Evolutionary conservation across 768 basidiomycete species (phyloP).

Genomic region (Trametes sanguinea): DNA sequence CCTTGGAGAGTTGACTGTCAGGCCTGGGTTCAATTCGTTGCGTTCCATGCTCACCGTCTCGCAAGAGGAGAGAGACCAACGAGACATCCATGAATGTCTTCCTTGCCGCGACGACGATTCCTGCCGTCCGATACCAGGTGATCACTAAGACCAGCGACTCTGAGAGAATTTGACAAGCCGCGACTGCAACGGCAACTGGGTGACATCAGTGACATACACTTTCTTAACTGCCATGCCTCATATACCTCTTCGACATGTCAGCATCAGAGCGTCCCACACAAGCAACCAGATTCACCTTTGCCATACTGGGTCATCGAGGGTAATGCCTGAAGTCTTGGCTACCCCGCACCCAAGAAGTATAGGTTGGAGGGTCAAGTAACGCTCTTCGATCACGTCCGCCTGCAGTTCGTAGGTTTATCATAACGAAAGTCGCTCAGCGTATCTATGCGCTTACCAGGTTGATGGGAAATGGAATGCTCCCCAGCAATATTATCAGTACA

Average conservation of each 20-base stretch:
- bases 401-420: background rate
- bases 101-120: background rate
- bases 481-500: background rate
- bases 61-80: background rate
- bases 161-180: background rate
- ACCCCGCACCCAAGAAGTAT: background rate
- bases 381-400: background rate
- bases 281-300: background rate
- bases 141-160: conserved; percentile 6
- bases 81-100: background rate
- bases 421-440: no score
- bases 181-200: background rate
- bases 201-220: background rate
- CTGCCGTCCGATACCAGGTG: conserved; percentile 17
- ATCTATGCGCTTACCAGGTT: background rate
- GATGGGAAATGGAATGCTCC: background rate
- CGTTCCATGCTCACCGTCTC: background rate
- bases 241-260: background rate
- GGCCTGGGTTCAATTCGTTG: no score
- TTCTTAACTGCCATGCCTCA: background rate
- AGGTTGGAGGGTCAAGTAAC: background rate
- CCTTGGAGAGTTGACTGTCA: background rate
- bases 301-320: background rate
- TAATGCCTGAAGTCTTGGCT: background rate
- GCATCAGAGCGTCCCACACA: no score